Evolutionary conservation across 345 rosid species (phyloP), one percentile per base, ranked within the genome.

Genomic region (Aquilaria sinensis): DNA sequence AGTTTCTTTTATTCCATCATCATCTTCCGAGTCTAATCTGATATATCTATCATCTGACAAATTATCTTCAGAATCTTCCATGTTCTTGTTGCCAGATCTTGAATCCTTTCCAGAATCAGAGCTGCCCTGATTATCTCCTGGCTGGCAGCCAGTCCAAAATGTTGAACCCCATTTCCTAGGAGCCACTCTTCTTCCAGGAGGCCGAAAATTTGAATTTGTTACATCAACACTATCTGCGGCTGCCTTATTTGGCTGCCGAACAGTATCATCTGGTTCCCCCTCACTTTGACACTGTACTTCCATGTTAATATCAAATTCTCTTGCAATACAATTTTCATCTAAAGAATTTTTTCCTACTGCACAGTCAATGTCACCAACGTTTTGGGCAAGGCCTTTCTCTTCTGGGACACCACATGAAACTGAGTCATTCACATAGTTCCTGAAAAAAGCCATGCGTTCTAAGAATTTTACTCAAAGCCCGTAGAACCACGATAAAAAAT

Each of bases 101-200:
- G 86, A 91, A 74, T 89, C 91, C 62, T 78, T 85, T 31, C 89
- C 91, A 60, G 90, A 83, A 72, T 76, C 94, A 63, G 86, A 85
- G 6, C 80, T 87, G 14, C 75, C 89, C 49, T 71, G 75, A 58
- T 72, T 66, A 43, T 78, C 81, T 83, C 82, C 74, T 10, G 99
- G 99, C 76, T 83, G 97, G 79, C 99, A 95, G 63, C 91, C 99
- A 77, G 83, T 95, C 99, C 98, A 95, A 74, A 91, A 95, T 29
- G 81, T 78, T 9, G 98, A 89, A 72, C 99, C 99, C 99, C 99
- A 95, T 64, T 77, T 85, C 53, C 96, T 94, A 60, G 87, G 76
- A 65, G 80, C 82, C 15, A 70, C 73, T 80, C 86, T 91, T 74
- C 86, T 89, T 55, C 85, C 96, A 43, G 88, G 63, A 57, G 89